Base-by-base conservation (phyloP, 495 filamentous ascomycete genomes). In the Staphylotrichum longicolle region DNA sequence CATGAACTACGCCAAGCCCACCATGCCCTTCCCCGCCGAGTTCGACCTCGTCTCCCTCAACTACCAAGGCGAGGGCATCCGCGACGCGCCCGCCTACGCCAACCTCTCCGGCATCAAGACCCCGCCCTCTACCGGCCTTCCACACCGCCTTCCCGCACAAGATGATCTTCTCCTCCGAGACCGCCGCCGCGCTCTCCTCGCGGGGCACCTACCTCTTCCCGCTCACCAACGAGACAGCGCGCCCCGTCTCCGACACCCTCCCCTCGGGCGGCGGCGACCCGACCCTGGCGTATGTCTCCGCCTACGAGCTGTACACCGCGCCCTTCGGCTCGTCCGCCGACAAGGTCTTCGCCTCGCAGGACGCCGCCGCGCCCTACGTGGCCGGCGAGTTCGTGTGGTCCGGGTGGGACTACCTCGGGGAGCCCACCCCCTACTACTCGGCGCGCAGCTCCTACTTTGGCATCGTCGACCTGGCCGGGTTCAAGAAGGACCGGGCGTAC, bases 371-470 rank as follows among this genome's bases (percentile, higher is more conserved):
- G 64, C 54, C 71, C 12, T 81, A 69, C 52, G 77, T 74, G 12
- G 74, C 70, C 3, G 78, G 79, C 10, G 79, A 80, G 68, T 82
- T 79, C 53, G 79, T 82, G 1, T 82, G 78, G 79, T 74, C 75
- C 0, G 79, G 79, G 0, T 81, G 66, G 62, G 79, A 82, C 58
- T 82, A 82, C 59, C 57, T 81, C 15, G 78, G 79, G 35, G 79
- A 82, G 67, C 78, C 79, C 0, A 75, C 76, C 9, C 79, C 79
- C 3, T 78, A 71, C 63, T 64, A 74, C 61, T 58, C 66, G 7
- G 64, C 75, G 3, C 74, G 78, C 8, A 81, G 77, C 60, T 77
- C 74, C 4, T 81, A 80, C 45, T 79, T 76, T n/a, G 77, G 78
- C 2, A 79, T 80, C 54, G 71, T 82, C 49, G 77, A 80, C 54